Evolutionary conservation across 2,329 filamentous ascomycete species (phyloP).

Genomic region (Fusarium oxysporum): DNA sequence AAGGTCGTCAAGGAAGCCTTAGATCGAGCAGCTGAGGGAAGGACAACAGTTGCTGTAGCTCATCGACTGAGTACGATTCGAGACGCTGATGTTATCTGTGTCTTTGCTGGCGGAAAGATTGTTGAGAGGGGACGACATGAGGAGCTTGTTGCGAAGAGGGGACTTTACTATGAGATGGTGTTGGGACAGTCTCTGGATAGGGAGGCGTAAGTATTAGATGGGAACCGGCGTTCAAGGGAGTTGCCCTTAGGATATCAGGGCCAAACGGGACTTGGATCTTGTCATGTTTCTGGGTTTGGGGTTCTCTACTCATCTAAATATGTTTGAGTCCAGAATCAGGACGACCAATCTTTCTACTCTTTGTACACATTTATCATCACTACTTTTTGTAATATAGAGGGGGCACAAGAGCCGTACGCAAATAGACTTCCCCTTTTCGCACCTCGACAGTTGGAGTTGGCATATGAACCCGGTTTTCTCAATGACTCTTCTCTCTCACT

Average conservation of each 20-base stretch:
- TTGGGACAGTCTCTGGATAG: slow-evolving; percentile 56
- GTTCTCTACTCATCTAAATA: neutral
- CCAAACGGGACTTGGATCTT: neutral
- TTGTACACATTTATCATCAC: neutral
- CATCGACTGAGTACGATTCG: slow-evolving; percentile 68
- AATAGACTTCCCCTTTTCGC: neutral
- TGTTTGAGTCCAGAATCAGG: neutral
- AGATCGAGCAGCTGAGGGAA: slow-evolving; percentile 56
- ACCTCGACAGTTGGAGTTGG: neutral
- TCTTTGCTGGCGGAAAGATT: slow-evolving; percentile 61
- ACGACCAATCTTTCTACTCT: neutral
- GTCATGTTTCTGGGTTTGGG: neutral
- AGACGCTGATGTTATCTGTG: slow-evolving; percentile 71
- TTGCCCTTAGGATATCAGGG: neutral
- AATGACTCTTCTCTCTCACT: neutral
- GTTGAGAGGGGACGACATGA: slow-evolving; percentile 71
- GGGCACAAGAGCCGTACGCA: no score
- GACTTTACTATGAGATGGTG: slow-evolving; percentile 66
- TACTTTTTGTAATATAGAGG: neutral
- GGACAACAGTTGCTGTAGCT: slow-evolving; percentile 73
- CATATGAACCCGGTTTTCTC: no score
- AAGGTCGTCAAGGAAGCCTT: slow-evolving; percentile 73
- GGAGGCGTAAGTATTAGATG: slow-evolving; percentile 37
- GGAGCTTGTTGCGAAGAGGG: slow-evolving; percentile 63
- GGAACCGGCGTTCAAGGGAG: neutral